Conservation (phyloP, 768 basidiomycete species). For the Boletus eberwhitei region DNA sequence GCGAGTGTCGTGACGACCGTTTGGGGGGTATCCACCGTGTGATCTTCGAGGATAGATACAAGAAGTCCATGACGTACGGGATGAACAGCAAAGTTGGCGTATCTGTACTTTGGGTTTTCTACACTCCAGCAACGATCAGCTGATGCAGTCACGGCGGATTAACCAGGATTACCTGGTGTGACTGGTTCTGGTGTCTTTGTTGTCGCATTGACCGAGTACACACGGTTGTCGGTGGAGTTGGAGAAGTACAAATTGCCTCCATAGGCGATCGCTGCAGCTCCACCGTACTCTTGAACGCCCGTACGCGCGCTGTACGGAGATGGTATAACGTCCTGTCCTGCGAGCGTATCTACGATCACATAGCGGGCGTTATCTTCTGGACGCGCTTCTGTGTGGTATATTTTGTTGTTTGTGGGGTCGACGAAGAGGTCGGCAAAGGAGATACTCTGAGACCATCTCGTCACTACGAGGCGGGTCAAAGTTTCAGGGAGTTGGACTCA, state of each 20-base stretch:
- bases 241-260: constrained; percentile 57
- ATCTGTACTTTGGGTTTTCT: constrained; percentile 42
- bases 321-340: constrained; percentile 48
- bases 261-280: constrained; percentile 54
- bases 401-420: constrained; percentile 41
- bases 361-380: constrained; percentile 53
- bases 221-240: constrained; percentile 47
- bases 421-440: constrained; percentile 45
- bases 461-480: background rate
- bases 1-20: constrained; percentile 50
- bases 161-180: constrained; percentile 52
- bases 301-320: constrained; percentile 54
- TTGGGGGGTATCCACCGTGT: constrained; percentile 43
- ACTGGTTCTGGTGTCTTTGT: constrained; percentile 41
- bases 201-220: constrained; percentile 40
- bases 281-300: constrained; percentile 71
- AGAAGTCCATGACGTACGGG: constrained; percentile 52
- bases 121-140: constrained; percentile 2
- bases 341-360: constrained; percentile 53
- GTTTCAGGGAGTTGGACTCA: constrained; percentile 23
- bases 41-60: constrained; percentile 67
- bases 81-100: constrained; percentile 59
- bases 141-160: background rate
- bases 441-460: constrained; percentile 24
- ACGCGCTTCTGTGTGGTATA: constrained; percentile 60